Conservation (phyloP, 2,329 filamentous ascomycete species). For the Raffaelea albimanens region DNA sequence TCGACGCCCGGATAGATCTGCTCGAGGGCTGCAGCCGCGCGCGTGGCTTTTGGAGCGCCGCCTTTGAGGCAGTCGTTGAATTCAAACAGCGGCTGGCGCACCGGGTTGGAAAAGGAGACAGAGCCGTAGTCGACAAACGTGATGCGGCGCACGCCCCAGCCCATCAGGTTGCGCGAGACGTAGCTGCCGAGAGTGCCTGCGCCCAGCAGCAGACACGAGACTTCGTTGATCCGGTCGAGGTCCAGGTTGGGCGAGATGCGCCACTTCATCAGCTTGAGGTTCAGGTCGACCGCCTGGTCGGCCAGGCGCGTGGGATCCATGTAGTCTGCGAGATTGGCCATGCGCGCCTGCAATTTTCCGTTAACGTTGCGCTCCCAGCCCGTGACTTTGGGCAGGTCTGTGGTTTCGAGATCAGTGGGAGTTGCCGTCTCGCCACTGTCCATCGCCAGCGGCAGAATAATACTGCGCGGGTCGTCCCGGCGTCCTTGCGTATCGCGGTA, state of each 20-base stretch:
- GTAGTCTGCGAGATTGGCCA: conserved; percentile 79
- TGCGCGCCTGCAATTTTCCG: conserved; percentile 67
- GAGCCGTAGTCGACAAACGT: conserved; percentile 91
- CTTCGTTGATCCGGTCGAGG: conserved; percentile 79
- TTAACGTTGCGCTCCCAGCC: conserved; percentile 85
- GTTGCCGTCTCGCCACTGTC: conserved; percentile 31
- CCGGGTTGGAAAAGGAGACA: conserved; percentile 94
- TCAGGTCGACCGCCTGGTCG: conserved; percentile 90
- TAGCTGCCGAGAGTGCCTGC: conserved; percentile 92
- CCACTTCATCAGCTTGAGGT: conserved; percentile 98
- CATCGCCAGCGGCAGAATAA: conserved; percentile 61
- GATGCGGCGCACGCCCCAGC: conserved; percentile 91
- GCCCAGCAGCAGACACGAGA: conserved; percentile 82
- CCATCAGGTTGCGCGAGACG: conserved; percentile 83
- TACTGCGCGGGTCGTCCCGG: conserved; percentile 71
- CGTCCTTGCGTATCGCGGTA: conserved; percentile 76
- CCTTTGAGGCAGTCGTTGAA: conserved; percentile 84
- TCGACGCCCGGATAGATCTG: conserved; percentile 89
- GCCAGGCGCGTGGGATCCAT: conserved; percentile 85
- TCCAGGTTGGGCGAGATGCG: conserved; percentile 82
- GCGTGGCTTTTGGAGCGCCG: conserved; percentile 71
- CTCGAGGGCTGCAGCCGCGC: conserved; percentile 69
- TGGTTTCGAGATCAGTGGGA: conserved; percentile 19
- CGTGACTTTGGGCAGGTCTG: conserved; percentile 75
- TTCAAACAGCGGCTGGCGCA: conserved; percentile 84